phyloP scores from a whole-genome alignment of 805 yeast species.

The Starmerella apis region DNA sequence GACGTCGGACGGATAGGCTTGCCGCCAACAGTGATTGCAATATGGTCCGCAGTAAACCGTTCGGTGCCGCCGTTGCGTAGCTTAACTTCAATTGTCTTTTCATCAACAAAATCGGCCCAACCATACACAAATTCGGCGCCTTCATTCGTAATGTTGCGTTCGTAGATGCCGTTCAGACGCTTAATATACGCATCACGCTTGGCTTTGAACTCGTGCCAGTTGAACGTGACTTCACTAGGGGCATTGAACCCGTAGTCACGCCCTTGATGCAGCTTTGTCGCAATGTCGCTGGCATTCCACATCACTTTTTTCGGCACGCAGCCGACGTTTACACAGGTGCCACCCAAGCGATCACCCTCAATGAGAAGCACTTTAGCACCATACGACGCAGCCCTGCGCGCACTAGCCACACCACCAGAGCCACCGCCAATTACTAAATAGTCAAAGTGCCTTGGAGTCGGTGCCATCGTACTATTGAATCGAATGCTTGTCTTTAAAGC shows the following conservation, averaged over 20 bases:
- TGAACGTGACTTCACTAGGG: conserved; percentile 49
- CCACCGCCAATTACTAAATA: conserved; percentile 98
- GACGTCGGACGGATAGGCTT: conserved; percentile 57
- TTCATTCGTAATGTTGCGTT: conserved; percentile 73
- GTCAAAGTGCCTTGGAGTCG: conserved; percentile 55
- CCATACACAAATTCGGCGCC: conserved; percentile 83
- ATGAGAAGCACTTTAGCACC: conserved; percentile 81
- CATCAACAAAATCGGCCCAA: conserved; percentile 58
- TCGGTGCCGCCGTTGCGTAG: conserved; percentile 51
- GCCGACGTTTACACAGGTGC: conserved; percentile 98
- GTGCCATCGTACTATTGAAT: conserved; percentile 41
- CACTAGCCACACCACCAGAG: conserved; percentile 97
- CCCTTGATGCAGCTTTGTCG: conserved; percentile 55
- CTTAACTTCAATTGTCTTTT: conserved; percentile 58
- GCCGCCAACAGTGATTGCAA: conserved; percentile 92
- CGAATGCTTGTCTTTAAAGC: background rate
- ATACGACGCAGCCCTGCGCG: conserved; percentile 84
- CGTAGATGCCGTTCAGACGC: conserved; percentile 88
- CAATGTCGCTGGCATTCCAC: conserved; percentile 96
- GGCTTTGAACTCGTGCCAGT: conserved; percentile 71
- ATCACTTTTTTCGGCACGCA: conserved; percentile 98
- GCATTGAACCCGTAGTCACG: conserved; percentile 71
- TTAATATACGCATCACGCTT: conserved; percentile 87
- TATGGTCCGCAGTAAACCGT: conserved; percentile 65
- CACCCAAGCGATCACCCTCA: conserved; percentile 78